These are phyloP conservation scores for Exserohilum rostratum DNA, from an alignment of 2,329 filamentous ascomycete species.

Conservation along the genomic window DNA sequence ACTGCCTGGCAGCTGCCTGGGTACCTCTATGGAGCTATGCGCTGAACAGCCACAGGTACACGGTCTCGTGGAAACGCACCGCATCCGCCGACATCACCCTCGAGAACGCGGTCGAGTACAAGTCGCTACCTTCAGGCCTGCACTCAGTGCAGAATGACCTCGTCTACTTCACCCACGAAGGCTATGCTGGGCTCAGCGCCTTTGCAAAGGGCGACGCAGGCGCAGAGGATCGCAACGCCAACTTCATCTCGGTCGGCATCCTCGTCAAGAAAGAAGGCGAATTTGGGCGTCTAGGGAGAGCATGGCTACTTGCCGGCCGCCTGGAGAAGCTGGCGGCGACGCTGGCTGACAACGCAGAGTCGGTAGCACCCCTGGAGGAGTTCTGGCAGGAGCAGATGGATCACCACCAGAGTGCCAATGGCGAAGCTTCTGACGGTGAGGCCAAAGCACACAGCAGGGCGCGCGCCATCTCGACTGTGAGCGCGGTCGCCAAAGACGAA, in stretches of 20 bases:
- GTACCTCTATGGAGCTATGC: slow-evolving; percentile 3
- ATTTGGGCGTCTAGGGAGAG: slow-evolving; percentile 81
- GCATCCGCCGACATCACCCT: slow-evolving; percentile 71
- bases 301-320: slow-evolving; percentile 83
- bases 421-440: not conserved
- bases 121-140: slow-evolving; percentile 89
- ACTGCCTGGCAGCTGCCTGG: not conserved
- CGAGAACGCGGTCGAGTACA: slow-evolving; percentile 92
- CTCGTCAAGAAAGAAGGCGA: slow-evolving; percentile 75
- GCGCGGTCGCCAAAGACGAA: slow-evolving; percentile 63
- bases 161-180: slow-evolving; percentile 86
- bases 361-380: slow-evolving; percentile 69
- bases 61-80: slow-evolving; percentile 84
- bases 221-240: slow-evolving; percentile 80
- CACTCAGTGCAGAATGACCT: slow-evolving; percentile 89
- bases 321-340: slow-evolving; percentile 72
- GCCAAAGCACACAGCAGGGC: slow-evolving; percentile 34
- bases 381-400: slow-evolving; percentile 74
- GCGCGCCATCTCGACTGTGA: slow-evolving; percentile 58
- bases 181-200: slow-evolving; percentile 86
- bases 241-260: slow-evolving; percentile 90
- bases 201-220: slow-evolving; percentile 85
- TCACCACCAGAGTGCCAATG: not conserved
- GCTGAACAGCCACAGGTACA: slow-evolving; percentile 61
- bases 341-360: slow-evolving; percentile 68